Conservation (phyloP, 139 green algal species). For the Chlamydomonas sp. region DNA sequence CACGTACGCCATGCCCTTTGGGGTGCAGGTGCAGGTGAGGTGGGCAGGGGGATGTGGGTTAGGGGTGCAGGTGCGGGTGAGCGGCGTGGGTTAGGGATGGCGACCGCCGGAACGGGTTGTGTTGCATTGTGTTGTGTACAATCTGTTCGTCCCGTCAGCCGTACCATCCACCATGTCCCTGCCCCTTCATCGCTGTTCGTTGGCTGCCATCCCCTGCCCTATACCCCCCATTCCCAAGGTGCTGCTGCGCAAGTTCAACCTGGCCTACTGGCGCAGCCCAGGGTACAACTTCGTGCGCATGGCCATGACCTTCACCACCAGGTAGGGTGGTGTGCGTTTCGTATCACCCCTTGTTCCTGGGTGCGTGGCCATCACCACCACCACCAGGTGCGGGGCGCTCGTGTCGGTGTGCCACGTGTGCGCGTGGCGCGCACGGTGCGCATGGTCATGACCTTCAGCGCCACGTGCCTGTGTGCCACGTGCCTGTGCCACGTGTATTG, state of each 20-base stretch:
- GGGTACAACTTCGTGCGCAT: constrained; percentile 37
- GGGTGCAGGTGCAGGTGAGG: constrained; percentile 2
- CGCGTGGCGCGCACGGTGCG: too few relatives aligned
- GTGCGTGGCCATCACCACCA: constrained; percentile 26
- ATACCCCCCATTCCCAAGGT: not conserved
- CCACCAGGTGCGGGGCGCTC: not conserved
- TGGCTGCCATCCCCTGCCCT: too few relatives aligned
- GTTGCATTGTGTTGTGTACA: too few relatives aligned
- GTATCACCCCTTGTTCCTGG: not conserved
- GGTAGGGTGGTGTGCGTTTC: too few relatives aligned
- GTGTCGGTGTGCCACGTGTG: not conserved
- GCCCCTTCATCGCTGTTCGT: too few relatives aligned
- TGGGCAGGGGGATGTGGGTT: not conserved
- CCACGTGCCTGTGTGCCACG: too few relatives aligned
- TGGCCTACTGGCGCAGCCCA: constrained; percentile 38
- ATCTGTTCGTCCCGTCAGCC: too few relatives aligned
- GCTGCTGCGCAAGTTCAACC: constrained; percentile 49
- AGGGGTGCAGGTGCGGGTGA: not conserved
- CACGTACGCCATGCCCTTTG: constrained; percentile 43
- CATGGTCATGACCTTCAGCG: too few relatives aligned
- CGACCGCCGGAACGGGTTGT: too few relatives aligned
- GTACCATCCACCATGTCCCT: too few relatives aligned
- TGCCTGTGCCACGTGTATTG: too few relatives aligned
- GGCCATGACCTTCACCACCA: constrained; percentile 17
- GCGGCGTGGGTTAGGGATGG: too few relatives aligned